A percentile compares a stretch with the other conserved stretches of the same genome.
These are phyloP conservation scores for Xylaria sp. DNA, from an alignment of 2,329 filamentous ascomycete species.

Conservation along the genomic window DNA sequence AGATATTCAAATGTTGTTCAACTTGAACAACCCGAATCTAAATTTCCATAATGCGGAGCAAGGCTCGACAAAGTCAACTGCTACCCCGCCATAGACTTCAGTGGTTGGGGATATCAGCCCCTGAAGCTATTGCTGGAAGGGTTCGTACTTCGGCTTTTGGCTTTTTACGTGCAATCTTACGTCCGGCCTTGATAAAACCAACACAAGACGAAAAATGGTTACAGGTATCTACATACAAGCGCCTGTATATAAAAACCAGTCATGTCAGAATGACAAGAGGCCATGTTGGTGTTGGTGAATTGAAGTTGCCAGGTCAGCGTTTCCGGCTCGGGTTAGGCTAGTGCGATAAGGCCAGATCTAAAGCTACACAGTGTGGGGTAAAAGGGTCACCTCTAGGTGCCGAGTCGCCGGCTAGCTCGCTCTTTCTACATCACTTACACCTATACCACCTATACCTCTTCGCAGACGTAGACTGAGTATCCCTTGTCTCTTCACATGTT, in stretches of 20 bases:
- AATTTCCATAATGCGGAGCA: neutral
- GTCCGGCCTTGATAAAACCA: too few species aligned
- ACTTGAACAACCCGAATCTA: neutral
- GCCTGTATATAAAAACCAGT: neutral
- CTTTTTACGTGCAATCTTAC: neutral
- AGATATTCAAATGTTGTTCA: too few species aligned
- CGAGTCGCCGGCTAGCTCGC: neutral
- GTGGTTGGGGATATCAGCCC: neutral
- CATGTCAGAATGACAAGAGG: neutral
- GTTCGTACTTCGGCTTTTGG: neutral
- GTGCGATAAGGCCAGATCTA: conserved; percentile 40
- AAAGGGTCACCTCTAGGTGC: neutral
- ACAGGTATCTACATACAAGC: too few species aligned
- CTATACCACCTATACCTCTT: conserved; percentile 12
- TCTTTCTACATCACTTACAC: conserved; percentile 8
- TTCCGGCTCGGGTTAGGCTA: conserved; percentile 19
- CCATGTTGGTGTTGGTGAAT: neutral
- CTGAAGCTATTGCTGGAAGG: too few species aligned
- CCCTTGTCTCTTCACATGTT: conserved; percentile 5
- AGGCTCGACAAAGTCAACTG: neutral
- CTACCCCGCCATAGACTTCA: neutral
- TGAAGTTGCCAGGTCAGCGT: conserved; percentile 2
- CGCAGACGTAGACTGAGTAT: neutral
- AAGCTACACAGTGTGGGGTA: conserved; percentile 25
- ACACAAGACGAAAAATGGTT: neutral